A percentile compares a stretch with the other conserved stretches of the same genome.
Conservation (phyloP, 495 filamentous ascomycete species). For the Xylaria palmicola region DNA sequence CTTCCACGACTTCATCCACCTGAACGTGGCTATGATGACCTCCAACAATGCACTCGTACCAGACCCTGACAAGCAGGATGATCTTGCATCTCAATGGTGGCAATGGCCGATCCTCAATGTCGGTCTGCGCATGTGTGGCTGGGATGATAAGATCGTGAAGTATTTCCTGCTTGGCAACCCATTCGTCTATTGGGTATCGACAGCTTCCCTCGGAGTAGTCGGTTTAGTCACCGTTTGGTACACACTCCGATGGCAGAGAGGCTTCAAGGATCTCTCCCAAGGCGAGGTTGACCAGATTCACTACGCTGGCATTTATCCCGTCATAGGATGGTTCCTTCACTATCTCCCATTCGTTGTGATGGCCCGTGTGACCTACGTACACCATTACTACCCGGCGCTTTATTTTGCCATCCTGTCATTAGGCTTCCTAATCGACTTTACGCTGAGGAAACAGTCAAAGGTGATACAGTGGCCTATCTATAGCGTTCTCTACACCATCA, state of each 20-base stretch:
- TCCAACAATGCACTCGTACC: constrained; percentile 98
- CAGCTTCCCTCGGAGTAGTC: constrained; percentile 71
- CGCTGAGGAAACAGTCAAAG: constrained; percentile 61
- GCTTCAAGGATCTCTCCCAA: constrained; percentile 78
- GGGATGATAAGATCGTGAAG: constrained; percentile 93
- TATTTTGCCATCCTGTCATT: constrained; percentile 92
- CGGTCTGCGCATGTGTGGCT: constrained; percentile 95
- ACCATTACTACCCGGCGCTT: constrained; percentile 98
- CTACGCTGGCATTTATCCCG: constrained; percentile 87
- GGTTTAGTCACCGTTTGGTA: constrained; percentile 76
- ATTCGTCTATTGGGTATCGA: constrained; percentile 92
- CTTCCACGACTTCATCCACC: constrained; percentile 90
- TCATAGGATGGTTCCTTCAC: constrained; percentile 93
- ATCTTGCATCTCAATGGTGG: constrained; percentile 95
- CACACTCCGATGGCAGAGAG: constrained; percentile 91
- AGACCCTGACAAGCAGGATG: constrained; percentile 98
- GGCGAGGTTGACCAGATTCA: constrained; percentile 88
- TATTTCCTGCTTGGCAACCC: constrained; percentile 99
- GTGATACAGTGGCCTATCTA: constrained; percentile 63
- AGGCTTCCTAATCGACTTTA: constrained; percentile 88
- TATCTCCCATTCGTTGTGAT: constrained; percentile 95
- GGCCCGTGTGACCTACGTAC: constrained; percentile 97
- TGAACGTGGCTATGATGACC: constrained; percentile 99
- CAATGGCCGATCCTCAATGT: constrained; percentile 97
- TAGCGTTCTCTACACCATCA: constrained; percentile 63